Base-by-base conservation (phyloP, 164 flowering plant species). In the Protea cynaroides region DNA sequence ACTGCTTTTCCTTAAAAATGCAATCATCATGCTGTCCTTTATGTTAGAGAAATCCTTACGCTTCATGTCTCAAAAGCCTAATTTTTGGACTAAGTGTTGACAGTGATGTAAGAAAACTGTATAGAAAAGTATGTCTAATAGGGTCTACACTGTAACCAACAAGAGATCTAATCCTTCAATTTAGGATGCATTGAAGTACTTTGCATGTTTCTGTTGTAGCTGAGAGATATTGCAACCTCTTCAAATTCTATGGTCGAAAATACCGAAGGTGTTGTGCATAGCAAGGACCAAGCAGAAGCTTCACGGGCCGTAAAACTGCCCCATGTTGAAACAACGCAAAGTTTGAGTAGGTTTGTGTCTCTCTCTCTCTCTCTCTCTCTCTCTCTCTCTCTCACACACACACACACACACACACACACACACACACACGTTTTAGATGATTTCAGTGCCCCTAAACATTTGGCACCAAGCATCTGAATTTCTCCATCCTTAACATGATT, bases 321-420 rank as follows among this genome's bases (percentile, higher is more conserved):
- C 38, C 58, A 50, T 25, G 6, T 40, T 60, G 69, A 55, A 58
- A 25, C 58, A 55, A 25, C 60, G 11, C 54, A 21, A 55, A 21
- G 40, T 65, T 19, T 25, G 19, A 53, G 76, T 79, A 75, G 58
- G 61, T 34, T 61, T 49, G 25, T 36, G 21, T 19, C 54, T 2
- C n/a, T 10, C 34, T 19, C 46, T 13, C 18, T 72, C 25, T 47
- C n/a, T n/a, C n/a, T n/a, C n/a, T n/a, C n/a, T n/a, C n/a, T n/a
- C n/a, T n/a, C n/a, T n/a, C n/a, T n/a, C n/a, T n/a, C n/a, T n/a
- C n/a, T n/a, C n/a, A n/a, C n/a, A n/a, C n/a, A n/a, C n/a, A n/a
- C n/a, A n/a, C n/a, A n/a, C n/a, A n/a, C n/a, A n/a, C n/a, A n/a
- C n/a, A n/a, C n/a, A n/a, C n/a, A n/a, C n/a, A n/a, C n/a, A n/a